Base-by-base conservation (phyloP, 2,329 filamentous ascomycete genomes). In the Penicillium glabrum region DNA sequence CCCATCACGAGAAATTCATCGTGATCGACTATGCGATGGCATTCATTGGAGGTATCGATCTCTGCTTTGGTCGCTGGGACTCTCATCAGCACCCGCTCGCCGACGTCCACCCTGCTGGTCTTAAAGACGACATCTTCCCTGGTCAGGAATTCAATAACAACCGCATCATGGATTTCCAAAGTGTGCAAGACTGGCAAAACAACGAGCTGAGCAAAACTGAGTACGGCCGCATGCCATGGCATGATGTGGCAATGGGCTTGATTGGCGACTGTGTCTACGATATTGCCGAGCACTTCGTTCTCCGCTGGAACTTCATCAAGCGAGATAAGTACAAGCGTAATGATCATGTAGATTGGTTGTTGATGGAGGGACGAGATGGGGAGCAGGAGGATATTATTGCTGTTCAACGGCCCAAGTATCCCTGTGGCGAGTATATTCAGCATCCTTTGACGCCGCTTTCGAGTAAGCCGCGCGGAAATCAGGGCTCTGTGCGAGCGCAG, bases 121-220 rank as follows among this genome's bases (percentile, higher is more conserved):
- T 96, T 19, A 80, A 84, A 14, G 86, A 93, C 53, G 93, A 97
- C 73, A 82, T 97, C 21, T 99, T 91, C 82, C 93, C 95, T 0
- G 95, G 95, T 0, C 95, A 99, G 70, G 95, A 99, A 68, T 98
- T 96, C 80, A 98, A 98, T 75, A 98, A 98, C 75, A 97, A 96
- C 72, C 86, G 93, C 37, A 88, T 98, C 65, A 90, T 96, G 88
- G 95, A 99, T 69, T 99, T 98, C 72, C 83, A 97, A 66, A 89
- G 88, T 31, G 95, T 98, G 1, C 75, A 90, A 29, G 89, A 97
- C 69, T 98, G 93, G 93, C 91, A 95, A 74, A 85, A 89, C 49
- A 98, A 99, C 64, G 91, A 96, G 72, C 80, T 98, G 16, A 91
- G 87, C 73, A 98, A 98, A 76, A 87, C 89, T 3, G 91, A 96